phyloP scores from a whole-genome alignment of 192 early-diverging fungal genomes.

The Nowakowskiella sp. region DNA sequence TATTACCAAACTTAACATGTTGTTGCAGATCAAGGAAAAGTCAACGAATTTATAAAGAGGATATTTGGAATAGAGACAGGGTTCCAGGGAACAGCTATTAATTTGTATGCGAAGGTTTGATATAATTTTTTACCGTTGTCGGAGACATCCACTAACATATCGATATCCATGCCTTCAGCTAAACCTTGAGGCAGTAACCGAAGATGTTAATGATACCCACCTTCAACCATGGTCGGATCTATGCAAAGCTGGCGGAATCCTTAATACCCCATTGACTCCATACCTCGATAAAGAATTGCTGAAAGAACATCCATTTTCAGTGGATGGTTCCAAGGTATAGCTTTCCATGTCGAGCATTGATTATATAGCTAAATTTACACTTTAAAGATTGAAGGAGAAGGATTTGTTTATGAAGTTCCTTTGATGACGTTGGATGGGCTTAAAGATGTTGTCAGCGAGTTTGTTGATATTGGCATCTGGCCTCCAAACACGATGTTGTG shows the following conservation, averaged over 20 bases:
- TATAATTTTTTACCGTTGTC: slow-evolving; percentile 4
- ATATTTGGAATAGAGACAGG: slow-evolving; percentile 81
- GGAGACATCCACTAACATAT: not conserved
- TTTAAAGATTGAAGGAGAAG: slow-evolving; percentile 64
- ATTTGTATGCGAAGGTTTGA: slow-evolving; percentile 69
- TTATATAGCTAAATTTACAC: too few relatives aligned
- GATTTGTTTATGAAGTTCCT: slow-evolving; percentile 62
- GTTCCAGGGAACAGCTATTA: slow-evolving; percentile 70
- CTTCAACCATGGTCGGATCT: slow-evolving; percentile 88
- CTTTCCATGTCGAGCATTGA: slow-evolving; percentile 1
- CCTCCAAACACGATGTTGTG: too few relatives aligned
- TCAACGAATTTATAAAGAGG: slow-evolving; percentile 59
- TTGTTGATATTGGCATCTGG: slow-evolving; percentile 76
- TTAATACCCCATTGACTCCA: slow-evolving; percentile 81
- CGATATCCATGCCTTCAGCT: slow-evolving; percentile 51
- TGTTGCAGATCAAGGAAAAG: slow-evolving; percentile 75
- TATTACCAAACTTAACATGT: not conserved
- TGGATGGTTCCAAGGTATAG: slow-evolving; percentile 69
- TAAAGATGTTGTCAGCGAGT: slow-evolving; percentile 68
- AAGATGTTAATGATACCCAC: slow-evolving; percentile 91
- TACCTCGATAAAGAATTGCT: slow-evolving; percentile 90
- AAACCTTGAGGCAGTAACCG: slow-evolving; percentile 73
- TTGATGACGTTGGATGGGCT: slow-evolving; percentile 59
- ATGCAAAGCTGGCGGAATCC: slow-evolving; percentile 56
- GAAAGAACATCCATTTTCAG: slow-evolving; percentile 70